Conservation (phyloP, 2,329 filamentous ascomycete species). For the Acrodontium crateriforme region DNA sequence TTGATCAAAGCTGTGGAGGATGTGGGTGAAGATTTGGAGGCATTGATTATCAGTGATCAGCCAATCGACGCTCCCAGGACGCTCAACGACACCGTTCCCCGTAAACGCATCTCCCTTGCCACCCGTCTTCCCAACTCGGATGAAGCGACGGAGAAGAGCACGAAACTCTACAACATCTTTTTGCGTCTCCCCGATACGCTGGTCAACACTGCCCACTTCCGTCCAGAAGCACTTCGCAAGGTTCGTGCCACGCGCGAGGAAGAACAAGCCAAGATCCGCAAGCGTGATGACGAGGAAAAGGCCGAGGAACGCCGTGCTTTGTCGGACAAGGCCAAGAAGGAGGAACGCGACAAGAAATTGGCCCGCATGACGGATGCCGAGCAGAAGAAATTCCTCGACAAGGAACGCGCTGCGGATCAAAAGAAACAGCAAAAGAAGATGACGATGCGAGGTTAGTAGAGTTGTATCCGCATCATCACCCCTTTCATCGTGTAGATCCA, state of each 20-base stretch:
- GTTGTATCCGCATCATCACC: no score
- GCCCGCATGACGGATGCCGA: constrained; percentile 52
- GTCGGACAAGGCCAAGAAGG: constrained; percentile 56
- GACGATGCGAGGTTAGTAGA: constrained; percentile 36
- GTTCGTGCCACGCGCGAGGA: constrained; percentile 68
- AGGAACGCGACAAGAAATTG: constrained; percentile 58
- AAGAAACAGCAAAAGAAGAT: constrained; percentile 49
- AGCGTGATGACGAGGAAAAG: constrained; percentile 58
- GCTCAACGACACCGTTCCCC: constrained; percentile 71
- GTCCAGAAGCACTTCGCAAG: constrained; percentile 74
- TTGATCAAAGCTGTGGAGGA: constrained; percentile 64
- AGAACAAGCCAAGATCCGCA: constrained; percentile 64
- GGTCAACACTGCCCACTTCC: constrained; percentile 66
- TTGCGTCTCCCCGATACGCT: constrained; percentile 74
- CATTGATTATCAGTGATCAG: constrained; percentile 80
- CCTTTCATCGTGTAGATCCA: no score
- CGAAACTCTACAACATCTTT: constrained; percentile 64
- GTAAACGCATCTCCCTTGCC: constrained; percentile 75
- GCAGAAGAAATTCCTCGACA: constrained; percentile 50
- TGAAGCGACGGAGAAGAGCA: constrained; percentile 43
- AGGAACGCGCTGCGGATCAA: constrained; percentile 67
- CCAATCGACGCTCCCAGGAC: constrained; percentile 73
- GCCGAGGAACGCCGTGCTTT: constrained; percentile 43
- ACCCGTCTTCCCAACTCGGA: constrained; percentile 48
- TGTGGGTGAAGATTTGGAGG: constrained; percentile 71